phyloP scores from a whole-genome alignment of 2,329 filamentous ascomycete species.

The Epichloe elymi region DNA sequence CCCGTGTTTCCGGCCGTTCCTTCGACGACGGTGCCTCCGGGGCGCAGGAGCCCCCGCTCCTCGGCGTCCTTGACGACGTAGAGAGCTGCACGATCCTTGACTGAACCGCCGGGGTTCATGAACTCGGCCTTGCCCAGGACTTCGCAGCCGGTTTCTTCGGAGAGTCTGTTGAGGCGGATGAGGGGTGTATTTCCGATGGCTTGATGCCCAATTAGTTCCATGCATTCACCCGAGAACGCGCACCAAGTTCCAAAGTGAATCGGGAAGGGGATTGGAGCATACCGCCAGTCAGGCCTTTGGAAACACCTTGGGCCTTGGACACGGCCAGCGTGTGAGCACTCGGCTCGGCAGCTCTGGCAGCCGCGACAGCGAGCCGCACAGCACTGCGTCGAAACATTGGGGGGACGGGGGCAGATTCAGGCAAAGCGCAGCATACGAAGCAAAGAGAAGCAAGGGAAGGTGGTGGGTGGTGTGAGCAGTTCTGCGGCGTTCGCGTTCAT shows the following conservation, averaged over 20 bases:
- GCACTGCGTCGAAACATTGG: slow-evolving; percentile 57
- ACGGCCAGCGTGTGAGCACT: slow-evolving; percentile 55
- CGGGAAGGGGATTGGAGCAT: slow-evolving; percentile 13
- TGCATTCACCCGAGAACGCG: neutral
- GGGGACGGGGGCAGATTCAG: neutral
- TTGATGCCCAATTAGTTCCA: slow-evolving; percentile 20
- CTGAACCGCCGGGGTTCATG: slow-evolving; percentile 90
- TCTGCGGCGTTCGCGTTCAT: neutral
- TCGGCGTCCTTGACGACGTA: slow-evolving; percentile 93
- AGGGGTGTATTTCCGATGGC: slow-evolving; percentile 96
- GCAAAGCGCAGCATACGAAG: neutral
- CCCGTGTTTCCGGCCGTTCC: slow-evolving; percentile 96
- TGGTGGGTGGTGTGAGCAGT: neutral
- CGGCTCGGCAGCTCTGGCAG: slow-evolving; percentile 30
- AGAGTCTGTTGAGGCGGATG: slow-evolving; percentile 78
- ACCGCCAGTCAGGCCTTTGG: slow-evolving; percentile 74
- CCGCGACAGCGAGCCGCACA: slow-evolving; percentile 50
- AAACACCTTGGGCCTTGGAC: slow-evolving; percentile 66
- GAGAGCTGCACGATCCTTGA: slow-evolving; percentile 92
- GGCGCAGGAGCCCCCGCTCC: slow-evolving; percentile 65
- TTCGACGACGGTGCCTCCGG: slow-evolving; percentile 90
- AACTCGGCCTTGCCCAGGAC: slow-evolving; percentile 96
- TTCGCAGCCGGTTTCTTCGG: slow-evolving; percentile 83
- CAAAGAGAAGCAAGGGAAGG: neutral
- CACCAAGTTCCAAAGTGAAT: neutral